Percentiles rank a stretch among this genome's conserved stretches.
Conservation (phyloP, 345 rosid genomes). For the Sisymbrium irio region DNA sequence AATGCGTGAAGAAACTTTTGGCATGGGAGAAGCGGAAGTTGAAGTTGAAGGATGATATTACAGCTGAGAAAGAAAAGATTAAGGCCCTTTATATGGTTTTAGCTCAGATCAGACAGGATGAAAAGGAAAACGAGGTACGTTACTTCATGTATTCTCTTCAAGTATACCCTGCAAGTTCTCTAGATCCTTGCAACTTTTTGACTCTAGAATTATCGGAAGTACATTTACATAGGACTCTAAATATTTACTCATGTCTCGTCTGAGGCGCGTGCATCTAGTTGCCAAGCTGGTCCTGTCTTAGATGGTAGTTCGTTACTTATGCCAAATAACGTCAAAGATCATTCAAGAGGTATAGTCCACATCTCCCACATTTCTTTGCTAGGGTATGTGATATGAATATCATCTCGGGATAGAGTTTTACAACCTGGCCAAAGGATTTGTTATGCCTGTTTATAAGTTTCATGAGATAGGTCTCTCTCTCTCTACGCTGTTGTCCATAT, state of each 20-base stretch:
- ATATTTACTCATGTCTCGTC: neutral
- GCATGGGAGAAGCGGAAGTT: conserved; percentile 80
- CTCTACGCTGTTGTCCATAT: neutral
- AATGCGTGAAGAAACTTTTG: conserved; percentile 71
- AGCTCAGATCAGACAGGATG: conserved; percentile 48
- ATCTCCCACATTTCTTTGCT: neutral
- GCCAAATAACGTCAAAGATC: conserved; percentile 3
- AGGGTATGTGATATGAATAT: neutral
- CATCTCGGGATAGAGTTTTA: neutral
- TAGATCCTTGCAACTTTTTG: neutral
- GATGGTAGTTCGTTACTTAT: conserved; percentile 1
- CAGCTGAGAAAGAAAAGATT: conserved; percentile 65
- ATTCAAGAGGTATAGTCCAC: conserved; percentile 11
- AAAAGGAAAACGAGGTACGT: conserved; percentile 71
- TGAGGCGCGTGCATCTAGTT: conserved; percentile 16
- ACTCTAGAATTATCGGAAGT: neutral
- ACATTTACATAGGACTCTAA: neutral
- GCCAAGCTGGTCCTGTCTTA: conserved; percentile 3
- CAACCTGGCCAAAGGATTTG: neutral
- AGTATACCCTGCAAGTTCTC: neutral
- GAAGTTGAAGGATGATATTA: conserved; percentile 73
- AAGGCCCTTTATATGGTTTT: conserved; percentile 50
- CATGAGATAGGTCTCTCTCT: neutral
- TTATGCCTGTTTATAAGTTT: neutral
- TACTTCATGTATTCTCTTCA: neutral